Conservation (phyloP, 2,329 filamentous ascomycete species). For the Ascosphaera apis region DNA sequence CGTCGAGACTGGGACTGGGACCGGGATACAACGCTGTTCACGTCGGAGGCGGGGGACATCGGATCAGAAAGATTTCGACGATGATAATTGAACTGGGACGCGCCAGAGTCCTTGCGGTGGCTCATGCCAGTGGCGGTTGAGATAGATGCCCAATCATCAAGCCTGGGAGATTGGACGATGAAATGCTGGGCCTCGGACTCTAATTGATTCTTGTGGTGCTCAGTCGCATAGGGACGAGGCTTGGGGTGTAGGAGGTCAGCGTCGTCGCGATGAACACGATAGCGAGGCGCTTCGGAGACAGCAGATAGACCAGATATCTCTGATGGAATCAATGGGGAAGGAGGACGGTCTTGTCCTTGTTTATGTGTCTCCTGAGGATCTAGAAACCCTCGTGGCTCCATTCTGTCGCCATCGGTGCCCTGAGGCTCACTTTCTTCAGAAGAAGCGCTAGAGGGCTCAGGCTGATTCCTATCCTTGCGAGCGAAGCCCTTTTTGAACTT, state of each 20-base stretch:
- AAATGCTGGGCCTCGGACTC: slow-evolving; percentile 37
- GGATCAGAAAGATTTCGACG: slow-evolving; percentile 16
- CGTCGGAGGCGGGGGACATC: slow-evolving; percentile 24
- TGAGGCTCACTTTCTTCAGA: slow-evolving; percentile 43
- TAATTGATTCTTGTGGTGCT: slow-evolving; percentile 36
- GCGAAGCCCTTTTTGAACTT: slow-evolving; percentile 10
- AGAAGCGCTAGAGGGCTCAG: slow-evolving; percentile 48
- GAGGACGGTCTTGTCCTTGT: slow-evolving; percentile 24
- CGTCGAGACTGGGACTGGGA: slow-evolving; percentile 16
- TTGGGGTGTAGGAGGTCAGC: slow-evolving; percentile 42
- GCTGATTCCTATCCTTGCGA: slow-evolving; percentile 37
- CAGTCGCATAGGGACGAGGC: slow-evolving; percentile 37
- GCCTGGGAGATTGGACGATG: slow-evolving; percentile 18
- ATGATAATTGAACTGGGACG: not conserved
- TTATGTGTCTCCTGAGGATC: slow-evolving; percentile 19
- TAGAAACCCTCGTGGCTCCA: slow-evolving; percentile 25
- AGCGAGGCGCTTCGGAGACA: slow-evolving; percentile 34
- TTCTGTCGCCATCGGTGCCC: slow-evolving; percentile 26
- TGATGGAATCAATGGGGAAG: slow-evolving; percentile 40
- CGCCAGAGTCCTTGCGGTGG: slow-evolving; percentile 9
- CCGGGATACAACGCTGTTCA: slow-evolving; percentile 19
- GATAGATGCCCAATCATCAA: slow-evolving; percentile 24
- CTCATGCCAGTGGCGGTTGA: slow-evolving; percentile 16
- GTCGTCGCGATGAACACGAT: slow-evolving; percentile 40
- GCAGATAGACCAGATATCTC: slow-evolving; percentile 9